Base-by-base conservation (phyloP, 2,329 filamentous ascomycete species). In the Sporothrix sp. region DNA sequence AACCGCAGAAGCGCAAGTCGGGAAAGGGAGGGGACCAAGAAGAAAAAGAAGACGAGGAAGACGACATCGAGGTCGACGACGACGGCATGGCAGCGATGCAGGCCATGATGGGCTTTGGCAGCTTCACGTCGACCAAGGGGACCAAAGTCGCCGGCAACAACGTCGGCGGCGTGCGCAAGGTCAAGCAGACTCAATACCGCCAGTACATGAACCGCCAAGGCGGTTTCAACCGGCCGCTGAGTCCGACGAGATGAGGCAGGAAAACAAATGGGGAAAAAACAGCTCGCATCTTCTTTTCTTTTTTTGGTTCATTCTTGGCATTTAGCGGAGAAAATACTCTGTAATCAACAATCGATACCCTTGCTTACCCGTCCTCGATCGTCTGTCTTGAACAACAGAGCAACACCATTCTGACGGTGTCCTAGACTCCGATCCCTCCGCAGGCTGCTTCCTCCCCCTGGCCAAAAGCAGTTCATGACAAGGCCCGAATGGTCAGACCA, bases 141-240 rank as follows among this genome's bases (percentile, higher is more conserved):
- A 88, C 85, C 50, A 94, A 96, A 63, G 82, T 98, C 1, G 76
- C 79, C 0, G 93, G 93, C 2, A 98, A 98, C 63, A 81, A 89
- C 62, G 80, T 84, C 37, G 90, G 86, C 50, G 87, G 74, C 0
- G 81, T 96, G 48, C 74, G 84, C 58, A 96, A 93, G 74, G 88
- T 93, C 70, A 96, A 95, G 80, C 90, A 88, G 79, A 86, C 84
- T 13, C 80, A 94, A 72, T 97, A 96, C 63, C 78, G 93, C 59
- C 93, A 98, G 76, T 98, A 98, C 68, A 98, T 98, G 81, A 93
- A 93, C 63, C 78, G 86, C 51, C 73, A 81, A 47, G 86, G 86
- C 51, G 86, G 86, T 6, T 93, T 93, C 71, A 93, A 91, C 64
- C 70, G 86, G 59, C 85, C 86, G 40, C 69, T 90, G 48, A 85